A percentile compares a stretch with the other conserved stretches of the same genome.
These are phyloP conservation scores for Monilinia fructicola DNA, from an alignment of 2,329 filamentous ascomycete species.

Conservation along the genomic window DNA sequence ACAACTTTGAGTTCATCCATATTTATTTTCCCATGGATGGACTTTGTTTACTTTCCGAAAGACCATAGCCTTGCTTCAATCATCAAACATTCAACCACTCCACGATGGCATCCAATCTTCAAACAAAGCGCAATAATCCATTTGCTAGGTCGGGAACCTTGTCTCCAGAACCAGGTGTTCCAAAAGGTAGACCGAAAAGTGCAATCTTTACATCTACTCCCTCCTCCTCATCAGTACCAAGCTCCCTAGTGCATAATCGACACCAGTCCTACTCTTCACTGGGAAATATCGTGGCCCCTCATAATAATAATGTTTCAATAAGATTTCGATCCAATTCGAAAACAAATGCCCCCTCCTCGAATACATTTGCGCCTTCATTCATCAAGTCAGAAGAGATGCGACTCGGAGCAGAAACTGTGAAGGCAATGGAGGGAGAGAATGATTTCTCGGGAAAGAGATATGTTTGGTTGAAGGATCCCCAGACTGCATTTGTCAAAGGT, in stretches of 20 bases:
- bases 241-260: slow-evolving; percentile 60
- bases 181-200: slow-evolving; percentile 68
- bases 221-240: slow-evolving; percentile 41
- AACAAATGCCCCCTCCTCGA: slow-evolving; percentile 62
- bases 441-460: slow-evolving; percentile 99
- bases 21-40: slow-evolving; percentile 14
- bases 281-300: slow-evolving; percentile 42
- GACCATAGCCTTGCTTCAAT: slow-evolving; percentile 16
- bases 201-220: slow-evolving; percentile 55
- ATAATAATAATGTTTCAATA: slow-evolving; percentile 31
- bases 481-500: slow-evolving; percentile 86
- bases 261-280: slow-evolving; percentile 61
- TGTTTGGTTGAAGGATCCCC: slow-evolving; percentile 90
- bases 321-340: slow-evolving; percentile 62
- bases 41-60: slow-evolving; percentile 23
- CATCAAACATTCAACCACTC: slow-evolving; percentile 27
- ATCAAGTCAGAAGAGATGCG: slow-evolving; percentile 84
- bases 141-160: slow-evolving; percentile 70
- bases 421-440: slow-evolving; percentile 91
- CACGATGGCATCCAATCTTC: slow-evolving; percentile 58
- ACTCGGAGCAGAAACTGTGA: slow-evolving; percentile 54
- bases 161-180: slow-evolving; percentile 57
- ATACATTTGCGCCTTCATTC: slow-evolving; percentile 93
- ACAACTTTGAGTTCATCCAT: background rate
- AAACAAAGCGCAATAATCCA: slow-evolving; percentile 76